phyloP scores from a whole-genome alignment of 768 basidiomycete species.

The Hortiboletus flavorubellus region DNA sequence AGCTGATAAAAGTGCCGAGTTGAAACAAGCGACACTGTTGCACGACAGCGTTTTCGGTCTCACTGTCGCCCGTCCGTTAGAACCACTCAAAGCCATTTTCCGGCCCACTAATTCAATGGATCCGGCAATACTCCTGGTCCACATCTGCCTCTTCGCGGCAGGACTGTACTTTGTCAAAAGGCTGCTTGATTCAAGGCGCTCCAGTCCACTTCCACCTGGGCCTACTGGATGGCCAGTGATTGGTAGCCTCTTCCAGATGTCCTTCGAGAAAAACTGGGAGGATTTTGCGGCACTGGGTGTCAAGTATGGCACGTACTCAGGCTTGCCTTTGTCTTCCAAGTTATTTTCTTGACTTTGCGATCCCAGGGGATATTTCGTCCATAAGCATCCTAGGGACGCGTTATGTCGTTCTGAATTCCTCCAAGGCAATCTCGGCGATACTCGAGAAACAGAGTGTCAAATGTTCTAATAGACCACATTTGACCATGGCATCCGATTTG shows the following conservation, averaged over 20 bases:
- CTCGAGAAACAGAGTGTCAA: constrained; percentile 53
- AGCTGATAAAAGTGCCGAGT: no score
- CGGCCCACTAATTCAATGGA: not conserved
- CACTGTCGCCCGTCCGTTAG: no score
- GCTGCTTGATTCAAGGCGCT: not conserved
- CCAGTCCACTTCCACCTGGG: constrained; percentile 16
- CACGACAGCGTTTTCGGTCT: no score
- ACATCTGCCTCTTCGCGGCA: constrained; percentile 16
- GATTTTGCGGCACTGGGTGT: constrained; percentile 52
- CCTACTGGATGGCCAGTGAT: constrained; percentile 38
- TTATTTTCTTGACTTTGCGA: constrained; percentile 10
- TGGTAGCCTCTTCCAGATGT: constrained; percentile 55
- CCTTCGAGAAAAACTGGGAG: constrained; percentile 47
- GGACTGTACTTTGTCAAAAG: constrained; percentile 7
- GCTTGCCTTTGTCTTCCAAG: not conserved
- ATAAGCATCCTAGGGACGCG: constrained; percentile 40
- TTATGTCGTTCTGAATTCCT: constrained; percentile 49
- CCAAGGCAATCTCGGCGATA: constrained; percentile 43
- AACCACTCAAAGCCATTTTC: no score
- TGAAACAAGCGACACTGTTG: no score
- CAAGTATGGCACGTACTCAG: constrained; percentile 41
- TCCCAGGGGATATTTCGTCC: constrained; percentile 19
- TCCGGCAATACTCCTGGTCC: not conserved
- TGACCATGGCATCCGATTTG: constrained; percentile 19
- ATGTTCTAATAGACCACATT: constrained; percentile 37